These are phyloP conservation scores for Herpotrichia juniperi DNA, from an alignment of 2,329 filamentous ascomycete genomes.

Conservation along the genomic window DNA sequence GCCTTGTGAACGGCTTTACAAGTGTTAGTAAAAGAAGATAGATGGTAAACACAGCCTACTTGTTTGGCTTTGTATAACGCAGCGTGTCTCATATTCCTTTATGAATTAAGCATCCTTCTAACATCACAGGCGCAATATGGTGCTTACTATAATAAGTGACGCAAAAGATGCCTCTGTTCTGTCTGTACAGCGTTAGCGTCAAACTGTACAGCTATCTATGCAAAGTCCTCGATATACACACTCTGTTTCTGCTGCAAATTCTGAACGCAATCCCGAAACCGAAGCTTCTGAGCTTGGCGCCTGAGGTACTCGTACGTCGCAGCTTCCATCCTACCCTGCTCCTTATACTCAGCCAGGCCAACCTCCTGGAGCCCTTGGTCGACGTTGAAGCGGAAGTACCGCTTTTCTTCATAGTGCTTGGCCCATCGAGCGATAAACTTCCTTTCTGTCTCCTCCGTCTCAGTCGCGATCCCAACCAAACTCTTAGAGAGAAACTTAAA, in stretches of 20 bases:
- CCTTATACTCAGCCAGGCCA: constrained; percentile 10
- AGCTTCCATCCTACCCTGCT: constrained; percentile 10
- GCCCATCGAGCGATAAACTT: constrained; percentile 4
- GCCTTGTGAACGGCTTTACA: neutral
- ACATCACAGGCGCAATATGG: neutral
- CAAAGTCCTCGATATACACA: constrained; percentile 8
- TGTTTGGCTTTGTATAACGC: neutral
- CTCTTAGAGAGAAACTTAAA: constrained; percentile 4
- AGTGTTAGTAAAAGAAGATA: neutral
- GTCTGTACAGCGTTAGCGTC: neutral
- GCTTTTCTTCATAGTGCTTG: constrained; percentile 4
- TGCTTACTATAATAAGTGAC: neutral
- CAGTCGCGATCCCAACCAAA: constrained; percentile 6
- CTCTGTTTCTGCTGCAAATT: constrained; percentile 10
- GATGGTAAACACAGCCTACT: neutral
- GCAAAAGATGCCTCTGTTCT: neutral
- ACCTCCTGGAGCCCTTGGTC: constrained; percentile 12
- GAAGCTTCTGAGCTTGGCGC: neutral
- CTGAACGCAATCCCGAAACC: constrained; percentile 3
- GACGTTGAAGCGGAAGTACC: constrained; percentile 16
- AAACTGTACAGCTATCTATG: neutral
- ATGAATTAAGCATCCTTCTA: neutral
- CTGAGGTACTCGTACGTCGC: constrained; percentile 5
- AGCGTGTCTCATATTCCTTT: neutral
- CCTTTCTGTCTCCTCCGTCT: constrained; percentile 12